phyloP scores from a whole-genome alignment of 257 asterid species.

The Oldenlandia corymbosa region DNA sequence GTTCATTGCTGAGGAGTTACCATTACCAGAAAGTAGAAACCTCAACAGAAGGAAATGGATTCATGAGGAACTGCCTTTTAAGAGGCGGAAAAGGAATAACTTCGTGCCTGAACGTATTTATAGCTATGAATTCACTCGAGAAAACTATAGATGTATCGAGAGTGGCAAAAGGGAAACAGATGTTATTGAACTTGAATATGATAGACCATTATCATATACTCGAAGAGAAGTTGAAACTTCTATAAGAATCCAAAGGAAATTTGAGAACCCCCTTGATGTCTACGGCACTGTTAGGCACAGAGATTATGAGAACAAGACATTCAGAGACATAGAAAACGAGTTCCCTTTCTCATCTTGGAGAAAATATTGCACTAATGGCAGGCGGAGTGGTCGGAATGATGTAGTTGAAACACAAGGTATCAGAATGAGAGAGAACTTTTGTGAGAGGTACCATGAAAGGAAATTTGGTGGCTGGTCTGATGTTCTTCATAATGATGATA shows the following conservation, averaged over 20 bases:
- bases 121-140: slow-evolving; percentile 18
- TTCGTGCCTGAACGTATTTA: slow-evolving; percentile 23
- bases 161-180: slow-evolving; percentile 23
- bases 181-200: slow-evolving; percentile 18
- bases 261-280: slow-evolving; percentile 17
- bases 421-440: slow-evolving; percentile 21
- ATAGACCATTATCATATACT: slow-evolving; percentile 21
- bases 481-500: slow-evolving; percentile 15
- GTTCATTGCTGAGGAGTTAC: slow-evolving; percentile 18
- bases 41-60: slow-evolving; percentile 20
- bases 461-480: slow-evolving; percentile 16
- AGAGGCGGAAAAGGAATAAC: slow-evolving; percentile 24
- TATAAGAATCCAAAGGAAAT: slow-evolving; percentile 24
- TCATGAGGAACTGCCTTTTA: slow-evolving; percentile 22
- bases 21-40: slow-evolving; percentile 19
- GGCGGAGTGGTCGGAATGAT: slow-evolving; percentile 17
- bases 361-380: slow-evolving; percentile 17
- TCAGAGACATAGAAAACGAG: slow-evolving; percentile 20
- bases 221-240: slow-evolving; percentile 35
- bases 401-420: slow-evolving; percentile 20
- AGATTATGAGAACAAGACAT: slow-evolving; percentile 25
- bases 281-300: slow-evolving; percentile 15
- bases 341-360: slow-evolving; percentile 24
- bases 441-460: slow-evolving; percentile 25
- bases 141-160: slow-evolving; percentile 20